These are phyloP conservation scores for Aspergillus flavus DNA, from an alignment of 2,329 filamentous ascomycete species.

Conservation along the genomic window DNA sequence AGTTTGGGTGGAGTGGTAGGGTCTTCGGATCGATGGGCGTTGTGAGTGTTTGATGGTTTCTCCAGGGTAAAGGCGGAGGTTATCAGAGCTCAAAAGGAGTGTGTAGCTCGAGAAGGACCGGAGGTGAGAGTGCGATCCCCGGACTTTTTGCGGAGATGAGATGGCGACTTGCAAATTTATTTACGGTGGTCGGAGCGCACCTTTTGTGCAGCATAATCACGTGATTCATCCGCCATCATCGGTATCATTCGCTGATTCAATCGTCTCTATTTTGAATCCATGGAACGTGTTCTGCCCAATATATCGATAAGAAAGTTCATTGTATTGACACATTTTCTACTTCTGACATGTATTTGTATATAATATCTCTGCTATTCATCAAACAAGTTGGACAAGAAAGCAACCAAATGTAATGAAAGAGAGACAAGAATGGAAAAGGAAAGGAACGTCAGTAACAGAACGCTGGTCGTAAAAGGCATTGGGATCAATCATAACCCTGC, in stretches of 20 bases:
- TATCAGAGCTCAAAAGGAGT: background rate
- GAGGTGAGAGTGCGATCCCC: conserved; percentile 11
- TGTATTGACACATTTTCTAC: background rate
- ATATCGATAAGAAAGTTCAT: background rate
- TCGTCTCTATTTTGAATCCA: too few relatives aligned
- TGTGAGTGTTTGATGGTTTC: background rate
- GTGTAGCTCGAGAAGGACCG: background rate
- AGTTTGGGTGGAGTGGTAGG: background rate
- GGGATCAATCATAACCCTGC: conserved; percentile 36
- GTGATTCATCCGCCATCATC: conserved; percentile 17
- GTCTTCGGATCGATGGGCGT: too few relatives aligned
- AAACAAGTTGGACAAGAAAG: conserved; percentile 1
- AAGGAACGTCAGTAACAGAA: conserved; percentile 22
- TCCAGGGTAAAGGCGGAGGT: background rate
- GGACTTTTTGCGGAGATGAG: conserved; percentile 36
- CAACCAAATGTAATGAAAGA: conserved; percentile 5
- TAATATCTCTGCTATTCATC: background rate
- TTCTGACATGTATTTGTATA: background rate
- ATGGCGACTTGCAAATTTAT: conserved; percentile 34
- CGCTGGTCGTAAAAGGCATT: conserved; percentile 33
- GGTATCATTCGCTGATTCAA: background rate
- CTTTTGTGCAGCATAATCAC: conserved; percentile 22
- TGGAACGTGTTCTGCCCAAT: background rate
- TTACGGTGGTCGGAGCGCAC: conserved; percentile 25
- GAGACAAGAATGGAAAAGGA: conserved; percentile 13